These are phyloP conservation scores for Xylariaceae sp. DNA, from an alignment of 2,329 filamentous ascomycete species.

Conservation along the genomic window DNA sequence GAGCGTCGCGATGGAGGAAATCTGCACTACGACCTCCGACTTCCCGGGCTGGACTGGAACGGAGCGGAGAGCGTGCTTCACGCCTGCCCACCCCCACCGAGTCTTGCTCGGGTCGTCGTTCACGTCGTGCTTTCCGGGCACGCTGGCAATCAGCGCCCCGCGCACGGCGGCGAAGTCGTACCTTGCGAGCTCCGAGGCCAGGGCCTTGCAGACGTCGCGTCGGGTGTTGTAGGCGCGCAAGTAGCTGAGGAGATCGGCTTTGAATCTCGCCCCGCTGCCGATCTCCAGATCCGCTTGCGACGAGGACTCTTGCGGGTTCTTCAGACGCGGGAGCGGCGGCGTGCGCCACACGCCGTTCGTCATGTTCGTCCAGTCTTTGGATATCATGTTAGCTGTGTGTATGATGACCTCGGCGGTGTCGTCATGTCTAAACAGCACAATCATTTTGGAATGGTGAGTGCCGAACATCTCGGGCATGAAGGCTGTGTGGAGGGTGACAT, in stretches of 20 bases:
- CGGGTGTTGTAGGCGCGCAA: conserved; percentile 67
- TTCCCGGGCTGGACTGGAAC: conserved; percentile 50
- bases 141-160: conserved; percentile 76
- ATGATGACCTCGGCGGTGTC: conserved; percentile 78
- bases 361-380: conserved; percentile 85
- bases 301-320: background rate
- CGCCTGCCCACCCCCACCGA: conserved; percentile 75
- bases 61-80: conserved; percentile 60
- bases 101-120: conserved; percentile 52
- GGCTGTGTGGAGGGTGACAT: conserved; percentile 72
- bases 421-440: conserved; percentile 79
- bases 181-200: conserved; percentile 59
- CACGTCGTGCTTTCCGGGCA: conserved; percentile 67
- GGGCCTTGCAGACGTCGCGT: conserved; percentile 52
- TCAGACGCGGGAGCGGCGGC: conserved; percentile 63
- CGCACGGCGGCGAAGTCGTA: conserved; percentile 73
- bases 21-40: conserved; percentile 61
- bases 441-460: conserved; percentile 86
- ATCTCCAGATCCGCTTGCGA: conserved; percentile 34
- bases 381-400: conserved; percentile 91
- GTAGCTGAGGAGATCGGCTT: conserved; percentile 74
- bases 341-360: conserved; percentile 82
- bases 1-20: conserved; percentile 83
- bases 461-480: conserved; percentile 84
- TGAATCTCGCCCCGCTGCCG: conserved; percentile 73